Evolutionary conservation across 179 eudicot genomes (phyloP).

Genomic region (Carnegiea gigantea): DNA sequence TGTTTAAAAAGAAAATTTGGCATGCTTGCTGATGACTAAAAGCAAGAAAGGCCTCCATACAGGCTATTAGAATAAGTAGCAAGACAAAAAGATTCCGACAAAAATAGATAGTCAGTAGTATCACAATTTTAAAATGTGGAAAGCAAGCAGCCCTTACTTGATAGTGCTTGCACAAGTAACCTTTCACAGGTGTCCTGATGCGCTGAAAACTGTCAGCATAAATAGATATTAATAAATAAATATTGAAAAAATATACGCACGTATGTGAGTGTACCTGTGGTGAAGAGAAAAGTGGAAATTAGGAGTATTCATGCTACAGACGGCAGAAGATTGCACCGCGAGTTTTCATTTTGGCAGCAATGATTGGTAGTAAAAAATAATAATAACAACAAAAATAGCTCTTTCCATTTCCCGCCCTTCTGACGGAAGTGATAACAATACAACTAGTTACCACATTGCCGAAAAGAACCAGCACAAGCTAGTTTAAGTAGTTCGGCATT

Average conservation of each 20-base stretch:
- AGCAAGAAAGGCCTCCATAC: neutral
- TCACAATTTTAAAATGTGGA: neutral
- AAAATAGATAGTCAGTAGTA: neutral
- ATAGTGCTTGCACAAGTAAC: conserved; percentile 79
- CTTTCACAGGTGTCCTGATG: conserved; percentile 77
- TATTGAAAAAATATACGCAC: neutral
- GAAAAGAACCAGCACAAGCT: too few species aligned
- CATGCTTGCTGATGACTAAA: neutral
- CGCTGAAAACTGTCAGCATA: conserved; percentile 59
- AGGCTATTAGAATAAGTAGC: neutral
- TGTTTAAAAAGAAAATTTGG: too few species aligned
- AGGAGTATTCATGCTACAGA: neutral
- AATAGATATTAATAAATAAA: neutral
- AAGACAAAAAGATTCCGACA: neutral
- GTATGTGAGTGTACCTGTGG: neutral
- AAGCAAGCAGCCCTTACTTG: conserved; percentile 55
- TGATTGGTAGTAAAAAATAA: too few species aligned
- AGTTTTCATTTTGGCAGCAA: too few species aligned
- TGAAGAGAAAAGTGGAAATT: neutral
- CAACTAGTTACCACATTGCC: too few species aligned
- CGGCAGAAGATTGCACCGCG: neutral
- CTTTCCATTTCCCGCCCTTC: too few species aligned
- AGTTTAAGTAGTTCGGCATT: too few species aligned
- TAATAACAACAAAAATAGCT: too few species aligned
- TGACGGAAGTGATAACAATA: too few species aligned